Evolutionary conservation across 83 land plant genomes (phyloP), one percentile per base, ranked within the genome.

Genomic region (Picea mariana): DNA sequence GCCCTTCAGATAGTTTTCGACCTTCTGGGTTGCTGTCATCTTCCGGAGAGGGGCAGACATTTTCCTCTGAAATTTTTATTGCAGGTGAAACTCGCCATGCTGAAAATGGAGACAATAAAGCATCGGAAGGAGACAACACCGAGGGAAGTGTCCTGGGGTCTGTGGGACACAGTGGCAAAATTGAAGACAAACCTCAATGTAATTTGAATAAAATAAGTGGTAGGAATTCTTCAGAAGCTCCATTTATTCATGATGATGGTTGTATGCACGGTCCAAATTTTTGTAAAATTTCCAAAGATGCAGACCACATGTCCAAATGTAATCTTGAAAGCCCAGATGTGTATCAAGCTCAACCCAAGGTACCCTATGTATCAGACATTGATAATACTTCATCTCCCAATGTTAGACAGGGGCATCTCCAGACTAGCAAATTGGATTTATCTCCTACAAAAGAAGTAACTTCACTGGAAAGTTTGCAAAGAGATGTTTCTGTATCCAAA

Each of bases 401-500:
- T 44, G 31, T 4, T 42, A 72, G 55, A 72, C 17, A 17, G 55
- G 20, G 42, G 52, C 76, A 49, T 72, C 44, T 49, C 76, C 52
- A 72, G 49, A n/a, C 13, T 12, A 44, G 55, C 55, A 72, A 72
- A 49, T 73, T 44, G 58, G 77, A 49, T 73, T 24, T 0, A n/a
- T 73, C 58, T 73, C 77, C 77, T 40, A 3, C 24, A 44, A 73
- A 73, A 9, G 55, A 18, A 18, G 77, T 58, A 73, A 73, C 77
- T 23, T 24, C 47, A 2, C 12, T 75, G 26, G 77, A 75, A 75
- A 75, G 77, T 47, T 44, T 75, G 77, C 77, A 75, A 75, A 21
- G 58, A 47, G 59, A 75, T 75, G 59, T 75, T 75, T 47, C 59
- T 75, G 77, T 75, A 42, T 75, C 77, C 2, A 75, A 47, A 47